Evolutionary conservation across 2,329 filamentous ascomycete species (phyloP), one percentile per base, ranked within the genome.

Genomic region (Herpotrichia juniperi): DNA sequence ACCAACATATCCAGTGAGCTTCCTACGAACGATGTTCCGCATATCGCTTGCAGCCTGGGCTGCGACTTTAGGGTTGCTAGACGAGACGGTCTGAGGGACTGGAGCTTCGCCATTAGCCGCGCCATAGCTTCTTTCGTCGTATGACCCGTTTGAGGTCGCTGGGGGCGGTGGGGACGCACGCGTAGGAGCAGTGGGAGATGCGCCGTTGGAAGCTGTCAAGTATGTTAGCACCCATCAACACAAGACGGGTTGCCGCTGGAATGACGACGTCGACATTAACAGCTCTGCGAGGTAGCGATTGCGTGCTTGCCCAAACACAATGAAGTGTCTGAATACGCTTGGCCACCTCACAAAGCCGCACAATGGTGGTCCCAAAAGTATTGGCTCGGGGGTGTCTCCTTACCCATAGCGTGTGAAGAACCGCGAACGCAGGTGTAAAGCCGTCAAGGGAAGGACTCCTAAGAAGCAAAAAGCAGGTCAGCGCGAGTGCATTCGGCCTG

Each of bases 1-100:
- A 63, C 94, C 94, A 71, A 99, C 94, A 71, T 97, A 99, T 73
- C 94, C 94, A 45, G 94, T 97, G 74, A 99, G 83, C 84, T 99
- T 99, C 78, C 94, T 87, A 78, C 94, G 91, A 69, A 99, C 93
- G 76, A 99, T 96, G 83, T 99, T 97, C 78, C 88, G 88, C 83
- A 88, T 88, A 63, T 83, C 73, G 62, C 74, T 74, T 46, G 78
- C 75, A 62, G 79, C 71, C 65, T 78, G 70, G 49, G 80, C 75
- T 54, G 79, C 78, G 54, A 75, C 74, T 70, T 87, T 87, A 52
- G 85, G 85, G 67, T 87, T 83, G 74, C 83, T 86, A 46, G 84
- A 86, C 71, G 79, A 82, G 64, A 87, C 82, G 22, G 85, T 87
- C 71, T 87, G 84, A 22, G 78, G 77, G 57, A 78, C 59, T 76